Evolutionary conservation across 495 filamentous ascomycete genomes (phyloP).

Genomic region (Aspergillus wentii): DNA sequence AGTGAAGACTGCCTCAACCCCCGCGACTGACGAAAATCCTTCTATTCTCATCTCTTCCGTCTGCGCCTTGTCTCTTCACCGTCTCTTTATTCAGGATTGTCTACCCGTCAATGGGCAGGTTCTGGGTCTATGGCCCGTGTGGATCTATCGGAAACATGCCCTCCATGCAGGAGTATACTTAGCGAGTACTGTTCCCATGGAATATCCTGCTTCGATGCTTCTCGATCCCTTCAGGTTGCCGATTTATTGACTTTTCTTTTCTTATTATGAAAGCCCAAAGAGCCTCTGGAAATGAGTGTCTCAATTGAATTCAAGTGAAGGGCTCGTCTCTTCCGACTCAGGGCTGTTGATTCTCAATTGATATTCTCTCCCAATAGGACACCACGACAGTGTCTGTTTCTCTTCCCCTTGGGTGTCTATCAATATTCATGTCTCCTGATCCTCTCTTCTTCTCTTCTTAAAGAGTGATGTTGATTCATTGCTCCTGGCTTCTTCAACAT

Average conservation of each 20-base stretch:
- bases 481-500: constrained; percentile 2
- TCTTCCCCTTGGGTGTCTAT: constrained; percentile 1
- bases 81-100: background rate
- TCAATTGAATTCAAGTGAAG: background rate
- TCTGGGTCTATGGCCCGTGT: background rate
- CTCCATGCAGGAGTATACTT: too few species aligned
- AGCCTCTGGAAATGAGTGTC: too few species aligned
- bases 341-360: background rate
- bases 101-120: background rate
- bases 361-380: constrained; percentile 6
- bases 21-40: background rate
- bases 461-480: constrained; percentile 5
- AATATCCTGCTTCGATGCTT: too few species aligned
- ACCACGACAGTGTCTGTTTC: constrained; percentile 1
- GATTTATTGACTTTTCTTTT: too few species aligned
- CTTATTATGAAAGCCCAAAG: background rate
- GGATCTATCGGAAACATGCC: background rate
- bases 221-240: too few species aligned
- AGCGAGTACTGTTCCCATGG: too few species aligned
- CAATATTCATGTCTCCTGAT: background rate
- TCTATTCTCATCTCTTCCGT: background rate
- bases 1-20: background rate
- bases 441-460: background rate
- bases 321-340: too few species aligned
- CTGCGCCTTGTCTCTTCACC: background rate